phyloP scores from a whole-genome alignment of 1,139 yeast species.

The Yamadazyma triangularis region DNA sequence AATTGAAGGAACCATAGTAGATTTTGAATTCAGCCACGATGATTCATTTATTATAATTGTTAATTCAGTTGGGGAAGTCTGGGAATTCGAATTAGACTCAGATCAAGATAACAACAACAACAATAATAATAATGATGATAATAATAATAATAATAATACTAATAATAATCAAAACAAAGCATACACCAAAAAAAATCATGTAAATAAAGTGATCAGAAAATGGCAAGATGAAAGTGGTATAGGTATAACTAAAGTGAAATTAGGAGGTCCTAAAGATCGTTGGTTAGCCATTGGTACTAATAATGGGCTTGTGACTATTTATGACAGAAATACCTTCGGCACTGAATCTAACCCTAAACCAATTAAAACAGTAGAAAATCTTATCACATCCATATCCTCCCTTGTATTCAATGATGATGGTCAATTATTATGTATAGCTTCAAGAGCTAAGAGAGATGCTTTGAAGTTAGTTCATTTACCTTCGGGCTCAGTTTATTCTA shows the following conservation, averaged over 20 bases:
- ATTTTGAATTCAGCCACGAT: slow-evolving; percentile 66
- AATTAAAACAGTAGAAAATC: slow-evolving; percentile 64
- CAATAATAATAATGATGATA: too few relatives aligned
- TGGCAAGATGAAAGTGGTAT: slow-evolving; percentile 91
- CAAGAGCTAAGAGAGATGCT: slow-evolving; percentile 83
- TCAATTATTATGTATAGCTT: slow-evolving; percentile 80
- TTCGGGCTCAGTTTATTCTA: slow-evolving; percentile 76
- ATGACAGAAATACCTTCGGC: slow-evolving; percentile 48
- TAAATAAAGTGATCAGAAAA: slow-evolving; percentile 44
- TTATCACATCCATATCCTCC: slow-evolving; percentile 76
- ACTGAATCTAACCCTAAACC: slow-evolving; percentile 34
- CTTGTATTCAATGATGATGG: slow-evolving; percentile 83
- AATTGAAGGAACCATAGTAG: slow-evolving; percentile 78
- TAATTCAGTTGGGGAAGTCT: slow-evolving; percentile 80
- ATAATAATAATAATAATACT: too few relatives aligned
- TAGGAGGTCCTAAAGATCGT: slow-evolving; percentile 76
- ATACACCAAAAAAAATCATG: background rate
- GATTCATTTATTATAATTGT: slow-evolving; percentile 56
- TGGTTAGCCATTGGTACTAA: slow-evolving; percentile 89
- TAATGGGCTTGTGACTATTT: slow-evolving; percentile 86
- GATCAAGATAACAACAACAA: too few relatives aligned
- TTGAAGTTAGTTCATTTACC: slow-evolving; percentile 85
- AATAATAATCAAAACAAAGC: too few relatives aligned
- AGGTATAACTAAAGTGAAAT: slow-evolving; percentile 71
- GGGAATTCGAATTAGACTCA: slow-evolving; percentile 69